A percentile compares a stretch with the other conserved stretches of the same genome.
These are phyloP conservation scores for Clausena lansium DNA, from an alignment of 345 rosid genomes.

Conservation along the genomic window DNA sequence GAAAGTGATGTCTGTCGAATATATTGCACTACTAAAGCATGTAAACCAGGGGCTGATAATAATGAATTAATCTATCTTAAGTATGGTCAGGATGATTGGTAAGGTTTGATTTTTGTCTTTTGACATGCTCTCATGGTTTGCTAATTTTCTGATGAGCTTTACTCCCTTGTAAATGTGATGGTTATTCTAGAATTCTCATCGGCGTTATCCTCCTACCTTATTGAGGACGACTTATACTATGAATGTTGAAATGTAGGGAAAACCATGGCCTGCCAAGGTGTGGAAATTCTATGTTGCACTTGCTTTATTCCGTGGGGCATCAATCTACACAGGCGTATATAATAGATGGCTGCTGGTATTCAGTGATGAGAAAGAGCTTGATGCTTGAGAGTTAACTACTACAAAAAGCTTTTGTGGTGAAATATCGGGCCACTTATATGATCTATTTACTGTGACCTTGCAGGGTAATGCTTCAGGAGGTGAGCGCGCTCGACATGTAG, in stretches of 20 bases:
- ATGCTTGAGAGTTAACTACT: not conserved
- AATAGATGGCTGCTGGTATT: conserved; percentile 89
- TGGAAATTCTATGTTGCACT: conserved; percentile 98
- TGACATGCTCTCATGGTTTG: not conserved
- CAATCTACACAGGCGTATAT: conserved; percentile 75
- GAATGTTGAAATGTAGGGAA: conserved; percentile 55
- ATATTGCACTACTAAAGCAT: not conserved
- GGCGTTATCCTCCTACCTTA: not conserved
- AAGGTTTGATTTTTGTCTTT: not conserved
- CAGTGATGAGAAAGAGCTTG: conserved; percentile 3
- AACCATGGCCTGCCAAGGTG: conserved; percentile 75
- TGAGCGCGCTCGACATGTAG: conserved; percentile 69
- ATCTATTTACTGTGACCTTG: conserved; percentile 18
- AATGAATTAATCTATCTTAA: not conserved
- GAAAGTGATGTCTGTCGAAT: conserved; percentile 1
- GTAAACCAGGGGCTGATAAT: not conserved
- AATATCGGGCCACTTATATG: not conserved
- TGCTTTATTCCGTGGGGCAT: conserved; percentile 84
- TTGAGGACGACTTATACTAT: conserved; percentile 4
- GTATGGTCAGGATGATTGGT: not conserved
- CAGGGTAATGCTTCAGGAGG: conserved; percentile 99
- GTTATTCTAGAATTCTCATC: not conserved
- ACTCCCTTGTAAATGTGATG: not conserved
- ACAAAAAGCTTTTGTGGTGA: not conserved
- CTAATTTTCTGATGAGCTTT: not conserved